Percentiles rank a stretch among this genome's conserved stretches.
Conservation (phyloP, 73 alveolate species). For the Paraurostyla sp. region DNA sequence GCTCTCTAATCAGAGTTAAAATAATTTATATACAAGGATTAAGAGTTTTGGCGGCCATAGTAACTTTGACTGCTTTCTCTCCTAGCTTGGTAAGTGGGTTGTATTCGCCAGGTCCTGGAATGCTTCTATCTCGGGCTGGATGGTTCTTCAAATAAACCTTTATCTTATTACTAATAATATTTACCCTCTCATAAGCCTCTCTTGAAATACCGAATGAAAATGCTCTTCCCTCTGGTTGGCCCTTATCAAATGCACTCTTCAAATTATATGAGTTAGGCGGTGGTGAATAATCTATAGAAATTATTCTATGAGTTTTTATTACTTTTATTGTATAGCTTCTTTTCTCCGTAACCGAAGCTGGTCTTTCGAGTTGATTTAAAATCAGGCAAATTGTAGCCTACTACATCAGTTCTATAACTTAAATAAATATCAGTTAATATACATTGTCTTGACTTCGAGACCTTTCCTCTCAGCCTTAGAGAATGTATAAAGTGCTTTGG, state of each 20-base stretch:
- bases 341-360: constrained; percentile 48
- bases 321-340: background rate
- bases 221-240: constrained; percentile 33
- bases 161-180: background rate
- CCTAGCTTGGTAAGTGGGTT: constrained; percentile 40
- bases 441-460: background rate
- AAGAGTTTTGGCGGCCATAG: constrained; percentile 60
- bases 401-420: constrained; percentile 28
- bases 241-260: constrained; percentile 9
- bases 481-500: constrained; percentile 52
- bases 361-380: background rate
- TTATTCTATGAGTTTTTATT: background rate
- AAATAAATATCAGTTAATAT: background rate
- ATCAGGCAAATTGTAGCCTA: constrained; percentile 52
- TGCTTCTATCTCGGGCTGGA: constrained; percentile 18
- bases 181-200: constrained; percentile 33
- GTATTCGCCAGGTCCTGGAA: constrained; percentile 68
- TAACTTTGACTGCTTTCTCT: constrained; percentile 37
- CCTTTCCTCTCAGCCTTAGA: constrained; percentile 57
- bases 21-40: background rate
- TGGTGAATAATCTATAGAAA: constrained; percentile 23
- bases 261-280: constrained; percentile 35
- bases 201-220: constrained; percentile 41
- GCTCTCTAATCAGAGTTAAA: background rate
- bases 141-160: constrained; percentile 59